phyloP scores from a whole-genome alignment of 306 rosid genomes.

The Cicer chorassanicum region DNA sequence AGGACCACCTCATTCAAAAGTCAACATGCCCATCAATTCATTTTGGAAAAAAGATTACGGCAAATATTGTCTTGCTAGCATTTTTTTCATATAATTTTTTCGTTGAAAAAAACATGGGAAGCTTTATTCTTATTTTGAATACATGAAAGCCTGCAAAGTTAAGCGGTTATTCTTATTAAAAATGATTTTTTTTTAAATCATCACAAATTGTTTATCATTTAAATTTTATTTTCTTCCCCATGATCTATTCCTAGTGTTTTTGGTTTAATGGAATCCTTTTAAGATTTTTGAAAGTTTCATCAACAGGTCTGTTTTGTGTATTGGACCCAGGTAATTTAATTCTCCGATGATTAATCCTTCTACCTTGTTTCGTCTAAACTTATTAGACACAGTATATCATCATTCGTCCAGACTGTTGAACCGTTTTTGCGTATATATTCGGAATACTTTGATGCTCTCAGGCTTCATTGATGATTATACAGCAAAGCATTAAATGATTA shows the following conservation, averaged over 20 bases:
- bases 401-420: too few species aligned
- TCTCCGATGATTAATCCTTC: too few species aligned
- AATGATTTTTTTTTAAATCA: background rate
- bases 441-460: too few species aligned
- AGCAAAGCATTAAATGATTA: too few species aligned
- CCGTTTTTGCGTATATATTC: too few species aligned
- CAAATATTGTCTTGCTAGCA: background rate
- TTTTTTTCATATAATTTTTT: background rate
- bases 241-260: background rate
- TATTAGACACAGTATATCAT: too few species aligned
- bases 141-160: background rate
- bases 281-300: too few species aligned
- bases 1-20: constrained; percentile 17
- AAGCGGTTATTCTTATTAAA: background rate
- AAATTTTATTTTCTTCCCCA: background rate
- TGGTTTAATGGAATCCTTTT: background rate
- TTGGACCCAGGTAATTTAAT: too few species aligned
- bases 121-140: constrained; percentile 5
- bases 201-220: background rate
- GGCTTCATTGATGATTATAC: too few species aligned
- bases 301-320: too few species aligned
- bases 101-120: background rate
- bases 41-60: background rate
- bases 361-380: too few species aligned
- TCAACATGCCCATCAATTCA: background rate